Base-by-base conservation (phyloP, 108 stramenopile species). In the Aurantiochytrium sp. region DNA sequence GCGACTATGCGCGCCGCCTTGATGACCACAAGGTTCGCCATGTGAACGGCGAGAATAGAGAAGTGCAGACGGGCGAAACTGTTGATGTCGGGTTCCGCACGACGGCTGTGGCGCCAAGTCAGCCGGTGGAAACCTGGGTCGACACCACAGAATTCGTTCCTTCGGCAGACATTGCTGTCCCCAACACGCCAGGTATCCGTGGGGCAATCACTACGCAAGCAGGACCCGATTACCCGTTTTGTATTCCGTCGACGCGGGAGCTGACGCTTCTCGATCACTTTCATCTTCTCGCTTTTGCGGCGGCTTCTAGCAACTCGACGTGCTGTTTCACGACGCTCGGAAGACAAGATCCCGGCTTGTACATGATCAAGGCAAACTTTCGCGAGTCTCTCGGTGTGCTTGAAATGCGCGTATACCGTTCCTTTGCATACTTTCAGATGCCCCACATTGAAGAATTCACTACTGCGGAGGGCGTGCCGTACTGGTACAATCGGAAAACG, bases 251-350 rank as follows among this genome's bases (percentile, higher is more conserved):
- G 44, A 94, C 93, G 59, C 87, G 94, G 43, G 88, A 89, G 88
- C 94, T 95, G 89, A 90, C 93, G 60, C 92, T 92, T 29, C 91
- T 94, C 23, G 95, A 95, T 91, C 92, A 94, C 35, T 94, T 93
- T 72, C 94, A 95, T 83, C 87, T 95, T 16, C 76, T 95, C 21
- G 91, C 94, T 12, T 87, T 89, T n/a, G 93, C 92, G 14, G 88
- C 64, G 5, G 90, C 91, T 90, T 92, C 91, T 19, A 64, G 88
- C 47, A 92, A 92, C 76, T 93, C 94, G 87, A 72, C 92, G 88
- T 94, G 95, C 88, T 88, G 94, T 14, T 95, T 95, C 90, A 95
- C 95, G 28, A 90, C 92, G 49, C 87, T 95, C 8, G 93, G 93
- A 3, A 87, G 91, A 4, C 95, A 95, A 91, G 93, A 95, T 42